phyloP scores from a whole-genome alignment of 2,329 filamentous ascomycete species.

The Pseudocercospora macadamiae region DNA sequence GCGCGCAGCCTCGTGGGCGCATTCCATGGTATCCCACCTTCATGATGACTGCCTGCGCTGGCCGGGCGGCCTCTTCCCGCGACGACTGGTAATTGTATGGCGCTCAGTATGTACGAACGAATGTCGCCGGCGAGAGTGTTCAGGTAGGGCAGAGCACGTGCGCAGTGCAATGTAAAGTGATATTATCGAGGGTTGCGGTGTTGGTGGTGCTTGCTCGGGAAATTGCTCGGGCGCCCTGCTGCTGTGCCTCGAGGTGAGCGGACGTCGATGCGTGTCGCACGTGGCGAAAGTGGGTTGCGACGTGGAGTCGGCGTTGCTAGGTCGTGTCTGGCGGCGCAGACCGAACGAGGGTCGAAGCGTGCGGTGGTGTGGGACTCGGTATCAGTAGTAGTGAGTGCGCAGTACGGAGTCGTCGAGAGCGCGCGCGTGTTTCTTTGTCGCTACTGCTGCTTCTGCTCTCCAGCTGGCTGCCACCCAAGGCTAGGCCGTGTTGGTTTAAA shows the following conservation, averaged over 20 bases:
- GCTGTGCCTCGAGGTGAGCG: not conserved
- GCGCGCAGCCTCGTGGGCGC: conserved; percentile 8
- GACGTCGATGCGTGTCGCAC: not conserved
- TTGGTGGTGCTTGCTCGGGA: not conserved
- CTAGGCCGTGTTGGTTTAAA: not conserved
- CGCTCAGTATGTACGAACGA: not conserved
- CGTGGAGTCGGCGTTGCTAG: not conserved
- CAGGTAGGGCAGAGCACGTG: not conserved
- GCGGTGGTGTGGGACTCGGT: not conserved
- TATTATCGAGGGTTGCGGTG: not conserved
- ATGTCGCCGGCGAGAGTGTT: not conserved
- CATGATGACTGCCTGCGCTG: conserved; percentile 18
- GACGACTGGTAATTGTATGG: not conserved
- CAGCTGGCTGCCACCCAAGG: too few species aligned
- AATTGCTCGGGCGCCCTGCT: too few species aligned
- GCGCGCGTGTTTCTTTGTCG: not conserved
- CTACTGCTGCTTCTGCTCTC: not conserved
- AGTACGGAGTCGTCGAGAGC: not conserved
- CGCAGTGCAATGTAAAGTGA: not conserved
- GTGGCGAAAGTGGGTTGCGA: not conserved
- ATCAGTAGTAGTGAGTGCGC: not conserved
- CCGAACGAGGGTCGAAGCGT: not conserved
- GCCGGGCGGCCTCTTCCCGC: conserved; percentile 1
- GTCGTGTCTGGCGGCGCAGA: not conserved
- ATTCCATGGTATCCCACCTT: conserved; percentile 25